These are phyloP conservation scores for Cutaneotrichosporon cyanovorans DNA, from an alignment of 1,284 basidiomycete species.

Conservation along the genomic window DNA sequence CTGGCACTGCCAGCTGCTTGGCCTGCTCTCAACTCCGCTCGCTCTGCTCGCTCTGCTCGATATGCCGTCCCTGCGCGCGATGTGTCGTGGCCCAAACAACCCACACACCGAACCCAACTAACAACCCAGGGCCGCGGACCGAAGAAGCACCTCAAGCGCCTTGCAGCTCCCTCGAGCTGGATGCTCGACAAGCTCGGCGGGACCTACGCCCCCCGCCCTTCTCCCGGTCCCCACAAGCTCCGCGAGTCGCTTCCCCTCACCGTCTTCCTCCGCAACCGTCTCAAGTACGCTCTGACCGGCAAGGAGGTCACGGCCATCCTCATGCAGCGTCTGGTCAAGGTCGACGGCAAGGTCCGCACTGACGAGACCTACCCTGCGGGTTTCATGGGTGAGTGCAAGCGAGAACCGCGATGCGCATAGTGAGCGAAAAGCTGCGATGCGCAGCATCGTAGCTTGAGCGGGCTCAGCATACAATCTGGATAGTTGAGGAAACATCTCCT, in stretches of 20 bases:
- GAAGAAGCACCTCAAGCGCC: slow-evolving; percentile 98
- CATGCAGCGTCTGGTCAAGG: slow-evolving; percentile 94
- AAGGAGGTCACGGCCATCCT: slow-evolving; percentile 94
- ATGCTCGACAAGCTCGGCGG: slow-evolving; percentile 99
- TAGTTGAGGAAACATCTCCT: too few relatives aligned
- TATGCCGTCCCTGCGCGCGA: background rate
- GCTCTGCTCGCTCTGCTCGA: background rate
- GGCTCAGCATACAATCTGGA: too few relatives aligned
- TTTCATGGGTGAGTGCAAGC: slow-evolving; percentile 92
- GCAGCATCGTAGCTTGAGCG: too few relatives aligned
- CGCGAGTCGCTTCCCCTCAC: slow-evolving; percentile 91
- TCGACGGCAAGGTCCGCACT: slow-evolving; percentile 97
- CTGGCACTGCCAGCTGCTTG: too few relatives aligned
- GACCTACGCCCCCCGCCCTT: slow-evolving; percentile 93
- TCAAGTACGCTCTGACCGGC: slow-evolving; percentile 97
- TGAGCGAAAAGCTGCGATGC: too few relatives aligned
- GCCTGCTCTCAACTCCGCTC: too few relatives aligned
- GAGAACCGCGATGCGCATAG: slow-evolving; percentile 17
- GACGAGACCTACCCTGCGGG: slow-evolving; percentile 95
- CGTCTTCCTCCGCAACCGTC: slow-evolving; percentile 95
- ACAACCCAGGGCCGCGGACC: slow-evolving; percentile 83
- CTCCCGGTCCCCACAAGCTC: slow-evolving; percentile 97
- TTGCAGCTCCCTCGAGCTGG: slow-evolving; percentile 96
- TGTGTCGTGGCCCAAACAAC: background rate
- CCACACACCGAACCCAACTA: background rate